Evolutionary conservation across 257 asterid genomes (phyloP).

Genomic region (Nicotiana attenuata): DNA sequence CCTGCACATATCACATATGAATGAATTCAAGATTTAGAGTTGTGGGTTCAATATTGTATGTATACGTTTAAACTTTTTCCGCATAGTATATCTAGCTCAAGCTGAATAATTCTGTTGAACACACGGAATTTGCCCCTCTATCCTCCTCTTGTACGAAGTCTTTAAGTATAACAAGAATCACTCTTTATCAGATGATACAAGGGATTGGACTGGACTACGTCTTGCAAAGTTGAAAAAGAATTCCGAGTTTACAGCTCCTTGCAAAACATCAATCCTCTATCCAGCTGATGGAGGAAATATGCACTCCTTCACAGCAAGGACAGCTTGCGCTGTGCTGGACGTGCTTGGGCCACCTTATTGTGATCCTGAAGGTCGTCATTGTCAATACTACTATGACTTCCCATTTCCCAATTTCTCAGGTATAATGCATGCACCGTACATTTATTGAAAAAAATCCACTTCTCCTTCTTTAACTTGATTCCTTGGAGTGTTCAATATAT

Average conservation of each 20-base stretch:
- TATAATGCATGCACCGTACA: background rate
- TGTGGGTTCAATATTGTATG: too few species aligned
- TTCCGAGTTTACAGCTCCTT: conserved; percentile 57
- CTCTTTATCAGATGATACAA: conserved; percentile 16
- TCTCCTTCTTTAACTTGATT: background rate
- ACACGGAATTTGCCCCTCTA: background rate
- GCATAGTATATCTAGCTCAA: background rate
- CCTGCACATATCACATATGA: too few species aligned
- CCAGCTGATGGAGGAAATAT: conserved; percentile 82
- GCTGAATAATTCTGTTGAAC: background rate
- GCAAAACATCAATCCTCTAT: conserved; percentile 57
- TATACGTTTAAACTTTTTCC: background rate
- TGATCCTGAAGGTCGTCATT: conserved; percentile 84
- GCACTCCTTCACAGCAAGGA: conserved; percentile 74
- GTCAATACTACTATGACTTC: conserved; percentile 56
- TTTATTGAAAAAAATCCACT: background rate
- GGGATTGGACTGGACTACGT: conserved; percentile 22
- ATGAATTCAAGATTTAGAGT: background rate
- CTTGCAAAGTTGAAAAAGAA: conserved; percentile 61
- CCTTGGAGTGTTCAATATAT: too few species aligned
- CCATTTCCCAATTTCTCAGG: conserved; percentile 38
- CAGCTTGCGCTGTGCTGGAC: conserved; percentile 80
- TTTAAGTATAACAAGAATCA: background rate
- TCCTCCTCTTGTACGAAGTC: background rate
- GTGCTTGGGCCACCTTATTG: conserved; percentile 90